Percentiles rank a stretch among this genome's conserved stretches.
Evolutionary conservation across 176 grass and related monocot species (phyloP).

Genomic region (Oropetium thomaeum): DNA sequence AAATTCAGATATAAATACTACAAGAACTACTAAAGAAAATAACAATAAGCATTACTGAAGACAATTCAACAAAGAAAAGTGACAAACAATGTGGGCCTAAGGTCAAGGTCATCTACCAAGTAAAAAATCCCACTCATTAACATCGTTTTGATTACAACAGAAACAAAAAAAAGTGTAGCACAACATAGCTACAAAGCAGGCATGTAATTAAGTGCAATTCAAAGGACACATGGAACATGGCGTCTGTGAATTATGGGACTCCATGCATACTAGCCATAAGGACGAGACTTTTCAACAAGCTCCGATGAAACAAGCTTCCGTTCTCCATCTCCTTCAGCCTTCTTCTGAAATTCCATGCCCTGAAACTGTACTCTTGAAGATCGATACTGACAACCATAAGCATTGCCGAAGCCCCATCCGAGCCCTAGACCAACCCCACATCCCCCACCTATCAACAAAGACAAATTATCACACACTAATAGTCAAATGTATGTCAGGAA

Average conservation of each 20-base stretch:
- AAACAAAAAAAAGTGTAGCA: slow-evolving; percentile 19
- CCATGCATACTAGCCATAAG: slow-evolving; percentile 38
- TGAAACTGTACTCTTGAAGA: slow-evolving; percentile 87
- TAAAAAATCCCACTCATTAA: slow-evolving; percentile 3
- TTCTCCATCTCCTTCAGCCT: slow-evolving; percentile 41
- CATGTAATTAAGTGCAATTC: slow-evolving; percentile 24
- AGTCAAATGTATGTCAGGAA: slow-evolving; percentile 4
- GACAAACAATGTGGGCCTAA: neutral
- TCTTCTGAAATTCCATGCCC: slow-evolving; percentile 77
- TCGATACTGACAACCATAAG: slow-evolving; percentile 83
- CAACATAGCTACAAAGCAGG: slow-evolving; percentile 21
- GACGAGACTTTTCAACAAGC: slow-evolving; percentile 45
- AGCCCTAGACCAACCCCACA: slow-evolving; percentile 83
- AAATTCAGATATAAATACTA: neutral
- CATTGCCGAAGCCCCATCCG: slow-evolving; percentile 92
- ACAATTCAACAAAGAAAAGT: neutral
- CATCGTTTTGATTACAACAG: slow-evolving; percentile 26
- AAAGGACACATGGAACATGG: neutral
- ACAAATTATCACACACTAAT: slow-evolving; percentile 5
- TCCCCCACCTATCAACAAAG: slow-evolving; percentile 64
- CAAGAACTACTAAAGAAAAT: slow-evolving; percentile 19
- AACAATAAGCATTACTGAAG: neutral
- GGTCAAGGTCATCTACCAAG: neutral
- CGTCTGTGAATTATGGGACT: neutral
- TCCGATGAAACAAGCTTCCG: slow-evolving; percentile 22